phyloP scores from a whole-genome alignment of 257 asterid species.

The Solanum lycopersicoides region DNA sequence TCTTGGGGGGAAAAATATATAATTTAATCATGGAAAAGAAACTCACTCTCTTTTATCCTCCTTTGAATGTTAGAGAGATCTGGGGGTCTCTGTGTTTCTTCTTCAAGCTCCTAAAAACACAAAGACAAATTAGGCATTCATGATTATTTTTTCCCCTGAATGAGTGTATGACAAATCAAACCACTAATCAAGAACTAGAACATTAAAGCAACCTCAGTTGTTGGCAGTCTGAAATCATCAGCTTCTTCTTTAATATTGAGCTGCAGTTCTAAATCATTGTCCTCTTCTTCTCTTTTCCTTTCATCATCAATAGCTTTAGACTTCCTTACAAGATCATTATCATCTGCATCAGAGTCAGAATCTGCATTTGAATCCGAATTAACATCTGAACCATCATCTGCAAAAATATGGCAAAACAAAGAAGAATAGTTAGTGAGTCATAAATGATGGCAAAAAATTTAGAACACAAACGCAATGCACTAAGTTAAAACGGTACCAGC shows the following conservation, averaged over 20 bases:
- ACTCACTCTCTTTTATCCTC: conserved; percentile 85
- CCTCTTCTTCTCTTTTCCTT: conserved; percentile 32
- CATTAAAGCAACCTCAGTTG: conserved; percentile 42
- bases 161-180: neutral
- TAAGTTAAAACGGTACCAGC: conserved; percentile 31
- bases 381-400: neutral
- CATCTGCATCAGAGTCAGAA: conserved; percentile 57
- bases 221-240: conserved; percentile 65
- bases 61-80: conserved; percentile 67
- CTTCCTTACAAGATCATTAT: conserved; percentile 33
- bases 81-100: conserved; percentile 69
- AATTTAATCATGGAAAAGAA: neutral
- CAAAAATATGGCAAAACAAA: neutral
- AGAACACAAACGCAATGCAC: neutral
- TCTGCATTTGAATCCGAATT: conserved; percentile 27
- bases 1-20: neutral
- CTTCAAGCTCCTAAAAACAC: conserved; percentile 63
- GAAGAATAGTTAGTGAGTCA: neutral
- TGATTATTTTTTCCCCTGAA: neutral
- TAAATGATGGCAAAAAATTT: neutral
- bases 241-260: conserved; percentile 56
- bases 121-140: neutral
- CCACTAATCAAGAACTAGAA: neutral
- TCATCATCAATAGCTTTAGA: conserved; percentile 42
- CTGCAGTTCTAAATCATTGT: conserved; percentile 42